Evolutionary conservation across 2,329 filamentous ascomycete genomes (phyloP).

Genomic region (Drechslerella dactyloides): DNA sequence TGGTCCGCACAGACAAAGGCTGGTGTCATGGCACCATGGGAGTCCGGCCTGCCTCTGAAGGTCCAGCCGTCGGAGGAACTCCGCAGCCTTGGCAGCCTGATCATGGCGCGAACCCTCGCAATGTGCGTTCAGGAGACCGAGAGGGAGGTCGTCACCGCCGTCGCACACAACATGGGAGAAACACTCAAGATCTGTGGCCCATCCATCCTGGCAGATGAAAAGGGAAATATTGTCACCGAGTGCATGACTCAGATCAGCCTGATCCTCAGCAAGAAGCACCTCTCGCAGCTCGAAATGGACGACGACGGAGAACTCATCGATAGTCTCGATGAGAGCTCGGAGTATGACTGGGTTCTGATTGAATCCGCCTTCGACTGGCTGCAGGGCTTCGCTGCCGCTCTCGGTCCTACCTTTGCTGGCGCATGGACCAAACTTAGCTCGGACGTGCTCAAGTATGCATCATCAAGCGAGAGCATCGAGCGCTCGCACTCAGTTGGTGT

Average conservation of each 20-base stretch:
- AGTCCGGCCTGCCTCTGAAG: constrained; percentile 82
- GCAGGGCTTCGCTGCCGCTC: constrained; percentile 79
- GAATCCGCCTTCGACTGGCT: constrained; percentile 93
- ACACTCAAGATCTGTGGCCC: constrained; percentile 91
- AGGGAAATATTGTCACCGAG: constrained; percentile 66
- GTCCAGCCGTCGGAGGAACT: constrained; percentile 79
- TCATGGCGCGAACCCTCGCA: constrained; percentile 81
- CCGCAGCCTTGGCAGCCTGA: constrained; percentile 81
- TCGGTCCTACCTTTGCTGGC: constrained; percentile 80
- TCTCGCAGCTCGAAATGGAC: constrained; percentile 85
- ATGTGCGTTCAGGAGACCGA: constrained; percentile 91
- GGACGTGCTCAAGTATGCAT: constrained; percentile 84
- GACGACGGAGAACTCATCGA: constrained; percentile 76
- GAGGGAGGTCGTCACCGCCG: constrained; percentile 92
- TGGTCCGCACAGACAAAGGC: constrained; percentile 81
- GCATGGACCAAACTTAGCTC: constrained; percentile 97
- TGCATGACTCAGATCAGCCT: constrained; percentile 75
- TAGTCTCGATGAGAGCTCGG: constrained; percentile 74
- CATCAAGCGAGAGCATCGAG: constrained; percentile 83
- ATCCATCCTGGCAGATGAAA: constrained; percentile 75
- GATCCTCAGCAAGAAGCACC: constrained; percentile 87
- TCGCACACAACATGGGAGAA: constrained; percentile 90
- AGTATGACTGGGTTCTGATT: constrained; percentile 96
- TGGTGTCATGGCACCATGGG: constrained; percentile 79
- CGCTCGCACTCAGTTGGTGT: constrained; percentile 88